Base-by-base conservation (phyloP, 768 basidiomycete genomes). In the Amanita pseudoporphyria region DNA sequence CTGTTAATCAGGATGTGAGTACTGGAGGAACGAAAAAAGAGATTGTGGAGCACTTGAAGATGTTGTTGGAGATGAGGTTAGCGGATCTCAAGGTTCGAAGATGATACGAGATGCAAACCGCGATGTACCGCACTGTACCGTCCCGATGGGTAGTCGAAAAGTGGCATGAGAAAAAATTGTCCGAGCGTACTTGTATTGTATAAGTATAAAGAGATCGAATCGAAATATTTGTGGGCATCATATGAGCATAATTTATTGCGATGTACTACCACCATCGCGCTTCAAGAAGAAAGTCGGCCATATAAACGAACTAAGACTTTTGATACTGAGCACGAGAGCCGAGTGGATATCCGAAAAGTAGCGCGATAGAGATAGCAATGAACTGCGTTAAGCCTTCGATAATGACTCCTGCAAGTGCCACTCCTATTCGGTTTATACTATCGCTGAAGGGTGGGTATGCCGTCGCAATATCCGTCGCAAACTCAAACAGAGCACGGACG, bases 11-110 rank as follows among this genome's bases (percentile, higher is more conserved):
- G 18, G 55, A 55, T 0, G 72, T 83, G 31, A n/a, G 69, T 16
- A 60, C 69, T 0, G 59, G 65, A 13, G 82, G 81, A 0, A 66
- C 71, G 19, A 73, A 71, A 52, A 55, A 53, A 12, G 77, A 81
- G 57, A 70, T 84, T 70, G 63, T 60, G 4, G 66, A 68, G 26
- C 67, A 79, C 35, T 66, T 84, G 35, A 53, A 56, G 33, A 59
- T 57, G 4, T 60, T 84, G 16, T 60, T 84, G 53, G 64, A 69
- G 55, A 67, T 54, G 51, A 68, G 82, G 53, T 57, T 66, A 52
- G 60, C 63, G 55, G 83, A 85, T 58, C 56, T 81, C 30, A 40
- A 50, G 32, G 41, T 50, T 31, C 39, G 49, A 9, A 24, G 30
- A 22, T 50, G 32, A 50, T 50, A 6, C 9, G 9, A 16, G 13